These are phyloP conservation scores for Achaetomiella virescens DNA, from an alignment of 495 filamentous ascomycete genomes.

Conservation along the genomic window DNA sequence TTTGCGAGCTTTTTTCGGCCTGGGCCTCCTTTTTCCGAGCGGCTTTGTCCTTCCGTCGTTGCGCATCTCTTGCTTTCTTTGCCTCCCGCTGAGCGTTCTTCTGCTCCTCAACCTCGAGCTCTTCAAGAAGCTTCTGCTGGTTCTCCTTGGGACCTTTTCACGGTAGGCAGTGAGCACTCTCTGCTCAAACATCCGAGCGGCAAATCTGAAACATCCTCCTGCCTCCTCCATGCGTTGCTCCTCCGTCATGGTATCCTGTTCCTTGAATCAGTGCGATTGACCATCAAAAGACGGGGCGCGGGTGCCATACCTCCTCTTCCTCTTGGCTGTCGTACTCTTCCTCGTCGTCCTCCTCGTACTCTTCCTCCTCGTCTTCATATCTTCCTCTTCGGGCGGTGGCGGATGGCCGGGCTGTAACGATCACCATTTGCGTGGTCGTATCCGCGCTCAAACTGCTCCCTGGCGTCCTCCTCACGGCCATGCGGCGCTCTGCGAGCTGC, in stretches of 20 bases:
- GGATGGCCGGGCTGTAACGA: constrained; percentile 39
- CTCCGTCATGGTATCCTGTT: constrained; percentile 90
- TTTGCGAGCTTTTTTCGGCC: constrained; percentile 78
- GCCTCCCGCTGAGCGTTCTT: constrained; percentile 72
- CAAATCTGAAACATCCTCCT: constrained; percentile 99
- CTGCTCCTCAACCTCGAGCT: constrained; percentile 76
- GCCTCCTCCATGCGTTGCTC: constrained; percentile 97
- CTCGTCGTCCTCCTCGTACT: constrained; percentile 79
- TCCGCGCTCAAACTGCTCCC: constrained; percentile 58
- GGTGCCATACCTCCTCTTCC: constrained; percentile 56
- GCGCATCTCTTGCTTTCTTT: constrained; percentile 88
- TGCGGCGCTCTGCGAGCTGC: constrained; percentile 91
- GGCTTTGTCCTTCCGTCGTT: constrained; percentile 88
- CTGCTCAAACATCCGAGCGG: constrained; percentile 98
- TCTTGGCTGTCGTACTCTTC: constrained; percentile 85
- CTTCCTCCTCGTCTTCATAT: constrained; percentile 60
- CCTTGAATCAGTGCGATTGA: constrained; percentile 27
- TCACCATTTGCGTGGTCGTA: constrained; percentile 49
- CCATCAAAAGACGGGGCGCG: not conserved
- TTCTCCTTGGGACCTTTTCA: constrained; percentile 94
- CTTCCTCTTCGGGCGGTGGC: constrained; percentile 64
- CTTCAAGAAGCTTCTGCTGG: constrained; percentile 83
- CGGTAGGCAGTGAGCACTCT: constrained; percentile 93
- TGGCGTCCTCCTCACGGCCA: constrained; percentile 94
- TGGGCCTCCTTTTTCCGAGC: constrained; percentile 75